phyloP scores from a whole-genome alignment of 2,329 filamentous ascomycete genomes.

The Fonsecaea erecta region DNA sequence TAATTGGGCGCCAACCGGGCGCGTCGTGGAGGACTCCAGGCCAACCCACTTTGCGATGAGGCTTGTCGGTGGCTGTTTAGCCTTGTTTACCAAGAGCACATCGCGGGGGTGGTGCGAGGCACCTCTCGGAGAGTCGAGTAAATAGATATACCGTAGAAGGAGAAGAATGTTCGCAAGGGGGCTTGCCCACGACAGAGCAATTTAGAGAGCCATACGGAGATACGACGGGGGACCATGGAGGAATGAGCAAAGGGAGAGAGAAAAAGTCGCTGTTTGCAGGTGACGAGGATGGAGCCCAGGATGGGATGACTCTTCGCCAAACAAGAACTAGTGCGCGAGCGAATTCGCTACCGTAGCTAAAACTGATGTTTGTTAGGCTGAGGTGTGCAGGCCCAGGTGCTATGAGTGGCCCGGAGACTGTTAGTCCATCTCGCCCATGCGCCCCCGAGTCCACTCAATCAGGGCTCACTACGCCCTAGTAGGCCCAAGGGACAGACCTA shows the following conservation, averaged over 20 bases:
- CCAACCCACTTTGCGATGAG: conserved; percentile 13
- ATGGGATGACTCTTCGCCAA: conserved; percentile 14
- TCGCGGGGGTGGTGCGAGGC: conserved; percentile 3
- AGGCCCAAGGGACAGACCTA: background rate
- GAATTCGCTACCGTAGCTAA: conserved; percentile 13
- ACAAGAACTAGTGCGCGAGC: conserved; percentile 8
- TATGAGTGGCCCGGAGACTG: background rate
- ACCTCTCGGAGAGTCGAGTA: background rate
- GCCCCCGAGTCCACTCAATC: conserved; percentile 6
- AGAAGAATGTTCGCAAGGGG: background rate
- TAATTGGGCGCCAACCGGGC: conserved; percentile 23
- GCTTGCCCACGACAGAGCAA: background rate
- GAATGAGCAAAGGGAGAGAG: background rate
- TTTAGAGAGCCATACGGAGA: conserved; percentile 1
- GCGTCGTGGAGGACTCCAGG: conserved; percentile 18
- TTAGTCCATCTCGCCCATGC: background rate
- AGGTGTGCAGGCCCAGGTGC: background rate
- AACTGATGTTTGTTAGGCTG: conserved; percentile 12
- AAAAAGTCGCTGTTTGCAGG: conserved; percentile 19
- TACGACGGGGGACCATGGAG: background rate
- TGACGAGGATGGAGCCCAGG: conserved; percentile 11
- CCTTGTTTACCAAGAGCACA: conserved; percentile 6
- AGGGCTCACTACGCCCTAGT: background rate
- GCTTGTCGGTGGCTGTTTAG: conserved; percentile 6
- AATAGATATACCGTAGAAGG: conserved; percentile 2